These are phyloP conservation scores for Penicillium desertorum DNA, from an alignment of 495 filamentous ascomycete genomes.

Conservation along the genomic window DNA sequence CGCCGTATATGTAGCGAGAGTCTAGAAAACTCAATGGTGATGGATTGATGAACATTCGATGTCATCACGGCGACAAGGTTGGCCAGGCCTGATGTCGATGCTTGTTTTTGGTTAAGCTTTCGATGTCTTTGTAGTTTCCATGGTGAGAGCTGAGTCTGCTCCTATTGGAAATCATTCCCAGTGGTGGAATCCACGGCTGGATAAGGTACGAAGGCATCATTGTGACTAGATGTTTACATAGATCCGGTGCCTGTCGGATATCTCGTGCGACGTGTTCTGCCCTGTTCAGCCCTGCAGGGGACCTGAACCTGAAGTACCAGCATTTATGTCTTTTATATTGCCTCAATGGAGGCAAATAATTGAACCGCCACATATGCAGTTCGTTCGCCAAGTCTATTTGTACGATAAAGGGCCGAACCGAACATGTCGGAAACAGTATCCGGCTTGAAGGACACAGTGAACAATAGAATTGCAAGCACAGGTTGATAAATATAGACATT, in stretches of 20 bases:
- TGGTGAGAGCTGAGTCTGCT: slow-evolving; percentile 8
- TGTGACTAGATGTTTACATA: slow-evolving; percentile 25
- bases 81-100: slow-evolving; percentile 9
- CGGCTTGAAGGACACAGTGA: neutral
- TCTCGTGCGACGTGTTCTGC: slow-evolving; percentile 19
- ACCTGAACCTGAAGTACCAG: neutral
- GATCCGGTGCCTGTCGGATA: slow-evolving; percentile 20
- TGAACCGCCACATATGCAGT: neutral
- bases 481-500: slow-evolving; percentile 9
- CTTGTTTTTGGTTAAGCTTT: slow-evolving; percentile 1
- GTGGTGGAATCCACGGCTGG: slow-evolving; percentile 9
- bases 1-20: slow-evolving; percentile 27
- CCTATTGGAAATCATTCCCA: slow-evolving; percentile 26
- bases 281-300: neutral
- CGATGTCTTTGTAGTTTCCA: slow-evolving; percentile 9
- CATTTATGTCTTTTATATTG: neutral
- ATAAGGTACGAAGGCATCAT: slow-evolving; percentile 16
- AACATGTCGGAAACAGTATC: neutral
- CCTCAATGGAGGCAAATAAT: neutral
- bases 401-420: neutral
- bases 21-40: slow-evolving; percentile 4
- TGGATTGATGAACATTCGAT: slow-evolving; percentile 26
- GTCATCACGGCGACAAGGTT: slow-evolving; percentile 22
- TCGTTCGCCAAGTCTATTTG: neutral
- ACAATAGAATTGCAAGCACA: neutral